These are phyloP conservation scores for Fraxinus greggii DNA, from an alignment of 305 asterid species.

Conservation along the genomic window DNA sequence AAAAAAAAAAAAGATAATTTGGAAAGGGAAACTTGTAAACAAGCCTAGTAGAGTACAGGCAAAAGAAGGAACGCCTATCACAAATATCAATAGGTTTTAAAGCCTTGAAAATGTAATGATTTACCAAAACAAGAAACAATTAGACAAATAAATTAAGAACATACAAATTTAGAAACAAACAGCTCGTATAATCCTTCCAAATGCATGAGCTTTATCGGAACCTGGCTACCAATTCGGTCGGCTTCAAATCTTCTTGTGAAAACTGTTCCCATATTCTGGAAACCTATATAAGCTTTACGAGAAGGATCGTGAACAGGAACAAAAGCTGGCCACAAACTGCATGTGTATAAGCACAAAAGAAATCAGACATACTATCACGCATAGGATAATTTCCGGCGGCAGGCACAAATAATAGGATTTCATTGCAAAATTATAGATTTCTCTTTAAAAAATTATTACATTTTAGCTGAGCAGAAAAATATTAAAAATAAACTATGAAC, in stretches of 20 bases:
- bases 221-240: constrained; percentile 88
- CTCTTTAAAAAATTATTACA: neutral
- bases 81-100: neutral
- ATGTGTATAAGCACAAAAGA: constrained; percentile 29
- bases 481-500: neutral
- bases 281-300: constrained; percentile 89
- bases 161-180: constrained; percentile 58
- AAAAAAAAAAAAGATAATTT: neutral
- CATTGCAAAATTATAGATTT: neutral
- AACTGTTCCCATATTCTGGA: constrained; percentile 93
- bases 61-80: neutral
- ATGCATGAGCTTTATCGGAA: constrained; percentile 94
- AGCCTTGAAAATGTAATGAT: neutral
- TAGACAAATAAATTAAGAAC: constrained; percentile 17
- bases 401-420: neutral
- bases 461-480: neutral
- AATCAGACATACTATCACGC: constrained; percentile 5
- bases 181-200: constrained; percentile 96
- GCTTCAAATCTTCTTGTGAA: constrained; percentile 96
- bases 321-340: constrained; percentile 99
- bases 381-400: neutral
- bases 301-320: constrained; percentile 98
- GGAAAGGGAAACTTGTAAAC: neutral
- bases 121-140: neutral
- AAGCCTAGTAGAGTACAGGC: neutral